Conservation (phyloP, 2,329 filamentous ascomycete species). For the Alternaria ethzedia region DNA sequence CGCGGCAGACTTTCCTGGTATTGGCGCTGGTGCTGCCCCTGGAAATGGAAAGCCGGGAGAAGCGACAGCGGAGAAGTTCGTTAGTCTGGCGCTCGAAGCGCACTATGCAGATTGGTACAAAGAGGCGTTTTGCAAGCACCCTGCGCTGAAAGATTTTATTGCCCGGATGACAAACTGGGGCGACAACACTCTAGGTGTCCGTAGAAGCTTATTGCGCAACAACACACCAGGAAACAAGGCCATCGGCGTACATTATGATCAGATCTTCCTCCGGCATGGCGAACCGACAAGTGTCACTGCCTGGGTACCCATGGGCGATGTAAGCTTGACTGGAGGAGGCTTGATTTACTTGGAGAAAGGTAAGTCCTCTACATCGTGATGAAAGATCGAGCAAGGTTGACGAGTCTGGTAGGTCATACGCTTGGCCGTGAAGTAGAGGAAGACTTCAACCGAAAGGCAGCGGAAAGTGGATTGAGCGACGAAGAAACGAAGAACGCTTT, state of each 20-base stretch:
- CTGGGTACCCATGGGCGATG: constrained; percentile 64
- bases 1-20: constrained; percentile 57
- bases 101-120: constrained; percentile 56
- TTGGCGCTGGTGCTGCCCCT: constrained; percentile 58
- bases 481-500: constrained; percentile 55
- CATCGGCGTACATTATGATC: constrained; percentile 67
- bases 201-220: constrained; percentile 61
- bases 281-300: constrained; percentile 63
- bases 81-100: constrained; percentile 60
- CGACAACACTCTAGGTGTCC: constrained; percentile 54
- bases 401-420: constrained; percentile 42
- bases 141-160: constrained; percentile 58
- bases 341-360: constrained; percentile 65
- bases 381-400: neutral
- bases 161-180: constrained; percentile 61
- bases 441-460: constrained; percentile 58
- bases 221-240: constrained; percentile 64
- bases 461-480: constrained; percentile 57
- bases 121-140: constrained; percentile 62
- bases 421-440: constrained; percentile 60
- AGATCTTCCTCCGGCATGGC: constrained; percentile 63
- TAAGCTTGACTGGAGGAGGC: constrained; percentile 62
- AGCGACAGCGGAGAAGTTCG: constrained; percentile 53
- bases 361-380: constrained; percentile 6
- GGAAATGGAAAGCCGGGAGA: constrained; percentile 55